These are phyloP conservation scores for Ophiostoma populinum DNA, from an alignment of 2,329 filamentous ascomycete species.

Conservation along the genomic window DNA sequence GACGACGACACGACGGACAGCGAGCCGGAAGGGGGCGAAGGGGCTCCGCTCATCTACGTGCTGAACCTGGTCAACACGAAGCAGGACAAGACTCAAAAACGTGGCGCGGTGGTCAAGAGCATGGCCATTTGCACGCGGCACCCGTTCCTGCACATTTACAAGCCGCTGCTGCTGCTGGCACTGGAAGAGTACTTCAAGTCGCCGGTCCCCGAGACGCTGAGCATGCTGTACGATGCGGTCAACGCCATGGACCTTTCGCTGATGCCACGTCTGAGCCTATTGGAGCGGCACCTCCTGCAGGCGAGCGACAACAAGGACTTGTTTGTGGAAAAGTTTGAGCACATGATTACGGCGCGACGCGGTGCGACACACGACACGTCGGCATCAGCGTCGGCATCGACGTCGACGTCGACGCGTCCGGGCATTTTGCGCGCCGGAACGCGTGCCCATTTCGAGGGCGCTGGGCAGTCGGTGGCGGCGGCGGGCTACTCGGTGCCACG, in stretches of 20 bases:
- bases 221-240: conserved; percentile 76
- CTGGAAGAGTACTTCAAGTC: conserved; percentile 95
- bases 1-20: conserved; percentile 37
- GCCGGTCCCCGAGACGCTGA: conserved; percentile 72
- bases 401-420: too few species aligned
- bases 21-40: conserved; percentile 57
- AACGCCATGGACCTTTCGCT: conserved; percentile 94
- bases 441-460: conserved; percentile 44
- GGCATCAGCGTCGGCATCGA: too few species aligned
- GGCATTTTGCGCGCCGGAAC: conserved; percentile 43
- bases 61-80: conserved; percentile 97
- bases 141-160: conserved; percentile 97
- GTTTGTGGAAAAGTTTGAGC: conserved; percentile 94
- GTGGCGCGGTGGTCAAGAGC: conserved; percentile 88
- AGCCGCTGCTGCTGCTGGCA: conserved; percentile 80
- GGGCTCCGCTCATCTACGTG: conserved; percentile 88
- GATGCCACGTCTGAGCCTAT: conserved; percentile 67
- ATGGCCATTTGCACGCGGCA: conserved; percentile 98
- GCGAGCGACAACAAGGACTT: conserved; percentile 88
- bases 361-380: too few species aligned
- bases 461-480: conserved; percentile 24
- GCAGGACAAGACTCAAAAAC: conserved; percentile 80
- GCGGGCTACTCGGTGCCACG: conserved; percentile 58
- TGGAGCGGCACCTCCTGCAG: conserved; percentile 76
- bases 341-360: too few species aligned